A percentile compares a stretch with the other conserved stretches of the same genome.
Conservation (phyloP, 306 rosid species). For the Cyamopsis tetragonoloba region DNA sequence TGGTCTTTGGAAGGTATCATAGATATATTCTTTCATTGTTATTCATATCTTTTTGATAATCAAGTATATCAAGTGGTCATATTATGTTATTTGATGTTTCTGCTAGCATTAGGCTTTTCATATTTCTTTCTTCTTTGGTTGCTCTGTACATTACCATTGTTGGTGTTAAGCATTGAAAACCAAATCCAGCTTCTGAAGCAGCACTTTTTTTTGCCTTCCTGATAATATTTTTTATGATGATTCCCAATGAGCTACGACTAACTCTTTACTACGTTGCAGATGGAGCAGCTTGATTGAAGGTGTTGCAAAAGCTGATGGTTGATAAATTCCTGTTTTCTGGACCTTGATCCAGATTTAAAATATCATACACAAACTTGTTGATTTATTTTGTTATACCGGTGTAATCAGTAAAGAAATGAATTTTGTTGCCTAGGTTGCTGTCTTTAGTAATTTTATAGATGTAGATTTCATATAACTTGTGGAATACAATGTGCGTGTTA, state of each 20-base stretch:
- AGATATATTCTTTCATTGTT: constrained; percentile 6
- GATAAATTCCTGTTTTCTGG: constrained; percentile 27
- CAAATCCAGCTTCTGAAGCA: background rate
- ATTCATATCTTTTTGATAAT: background rate
- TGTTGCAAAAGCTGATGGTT: constrained; percentile 16
- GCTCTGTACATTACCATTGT: background rate
- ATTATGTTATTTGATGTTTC: background rate
- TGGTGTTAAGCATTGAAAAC: background rate
- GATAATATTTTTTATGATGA: background rate
- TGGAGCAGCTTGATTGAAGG: constrained; percentile 79
- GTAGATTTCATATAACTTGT: constrained; percentile 37
- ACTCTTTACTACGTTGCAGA: constrained; percentile 35
- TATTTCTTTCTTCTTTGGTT: background rate
- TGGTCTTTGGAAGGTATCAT: constrained; percentile 95
- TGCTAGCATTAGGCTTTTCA: background rate
- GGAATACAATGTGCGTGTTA: constrained; percentile 20
- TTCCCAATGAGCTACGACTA: background rate
- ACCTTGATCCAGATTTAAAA: constrained; percentile 23
- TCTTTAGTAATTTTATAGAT: constrained; percentile 23
- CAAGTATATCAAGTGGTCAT: background rate
- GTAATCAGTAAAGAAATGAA: constrained; percentile 33
- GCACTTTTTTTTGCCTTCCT: background rate
- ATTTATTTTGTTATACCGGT: constrained; percentile 16
- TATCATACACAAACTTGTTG: constrained; percentile 8
- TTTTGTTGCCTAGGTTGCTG: constrained; percentile 25